Conservation (phyloP, 257 asterid genomes). For the Solanum etuberosum region DNA sequence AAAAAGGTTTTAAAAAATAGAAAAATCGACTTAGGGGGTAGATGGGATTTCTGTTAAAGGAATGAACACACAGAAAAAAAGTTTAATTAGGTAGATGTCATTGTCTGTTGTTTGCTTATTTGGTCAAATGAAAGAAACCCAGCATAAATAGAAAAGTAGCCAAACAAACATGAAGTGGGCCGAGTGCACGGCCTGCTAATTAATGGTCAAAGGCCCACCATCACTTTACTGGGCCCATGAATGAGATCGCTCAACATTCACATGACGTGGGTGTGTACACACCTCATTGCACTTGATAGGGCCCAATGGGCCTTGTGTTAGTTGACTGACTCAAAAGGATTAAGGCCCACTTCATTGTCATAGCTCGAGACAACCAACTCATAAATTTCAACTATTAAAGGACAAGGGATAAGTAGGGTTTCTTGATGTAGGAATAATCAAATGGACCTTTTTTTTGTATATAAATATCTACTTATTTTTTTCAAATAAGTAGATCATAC, state of each 20-base stretch:
- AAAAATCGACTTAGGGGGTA: background rate
- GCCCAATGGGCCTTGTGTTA: background rate
- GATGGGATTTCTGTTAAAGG: background rate
- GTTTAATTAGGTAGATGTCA: background rate
- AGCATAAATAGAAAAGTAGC: slow-evolving; percentile 4
- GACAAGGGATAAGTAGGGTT: background rate
- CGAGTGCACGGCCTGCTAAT: slow-evolving; percentile 28
- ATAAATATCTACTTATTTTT: background rate
- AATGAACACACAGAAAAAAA: background rate
- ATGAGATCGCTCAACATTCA: slow-evolving; percentile 6
- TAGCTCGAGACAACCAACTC: background rate
- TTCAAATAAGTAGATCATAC: too few relatives aligned
- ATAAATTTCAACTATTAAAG: background rate
- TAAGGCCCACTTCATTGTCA: background rate
- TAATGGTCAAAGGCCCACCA: slow-evolving; percentile 42
- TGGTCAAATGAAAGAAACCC: background rate
- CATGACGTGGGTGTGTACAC: slow-evolving; percentile 32
- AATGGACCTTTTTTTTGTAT: background rate
- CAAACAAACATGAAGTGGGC: slow-evolving; percentile 26
- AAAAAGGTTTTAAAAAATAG: background rate
- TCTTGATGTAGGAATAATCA: background rate
- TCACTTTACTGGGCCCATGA: background rate
- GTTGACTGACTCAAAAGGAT: background rate
- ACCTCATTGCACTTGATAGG: slow-evolving; percentile 18
- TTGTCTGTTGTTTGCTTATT: background rate